Evolutionary conservation across 768 basidiomycete species (phyloP), one percentile per base, ranked within the genome.

Genomic region (Daedaleopsis sinensis): DNA sequence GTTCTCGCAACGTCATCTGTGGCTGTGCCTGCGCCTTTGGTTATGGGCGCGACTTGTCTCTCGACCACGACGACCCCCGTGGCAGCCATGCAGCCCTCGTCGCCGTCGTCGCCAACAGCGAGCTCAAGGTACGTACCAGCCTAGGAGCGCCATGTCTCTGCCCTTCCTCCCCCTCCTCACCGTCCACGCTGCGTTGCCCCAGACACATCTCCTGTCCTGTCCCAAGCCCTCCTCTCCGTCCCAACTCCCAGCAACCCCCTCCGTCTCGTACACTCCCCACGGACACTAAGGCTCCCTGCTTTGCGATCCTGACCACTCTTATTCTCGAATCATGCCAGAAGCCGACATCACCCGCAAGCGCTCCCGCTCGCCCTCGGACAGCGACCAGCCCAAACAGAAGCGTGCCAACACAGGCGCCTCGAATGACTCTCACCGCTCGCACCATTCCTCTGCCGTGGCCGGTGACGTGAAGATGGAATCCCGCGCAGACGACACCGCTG

Each of bases 301-400:
- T 58, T 64, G 65, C 63, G 63, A 61, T 65, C 68, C 67, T 67
- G 57, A 68, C 67, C 60, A 71, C 72, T 76, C 75, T 67, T 53
- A 69, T 73, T 77, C 57, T 82, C 83, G 82, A 82, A 84, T 82
- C 76, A 91, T 91, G 90, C 87, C 88, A 91, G 90, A 91, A 82
- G 83, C 85, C 81, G 90, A 92, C 80, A 81, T 83, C 67, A 90
- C 81, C 74, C 89, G 91, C 78, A 93, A 93, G 78, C 84, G 91
- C 71, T 93, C 91, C 68, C 91, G 91, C 72, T 93, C 91, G 55
- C 87, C 90, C 61, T 91, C 90, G 46, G 89, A 91, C 78, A 83
- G 80, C 73, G 91, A 92, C 71, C 82, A 88, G 71, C 86, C 86
- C 71, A 91, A 93, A 78, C 80, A 88, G 75, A 93, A 93, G 79